Evolutionary conservation across 345 rosid genomes (phyloP), one percentile per base, ranked within the genome.

Genomic region (Linum trigynum): DNA sequence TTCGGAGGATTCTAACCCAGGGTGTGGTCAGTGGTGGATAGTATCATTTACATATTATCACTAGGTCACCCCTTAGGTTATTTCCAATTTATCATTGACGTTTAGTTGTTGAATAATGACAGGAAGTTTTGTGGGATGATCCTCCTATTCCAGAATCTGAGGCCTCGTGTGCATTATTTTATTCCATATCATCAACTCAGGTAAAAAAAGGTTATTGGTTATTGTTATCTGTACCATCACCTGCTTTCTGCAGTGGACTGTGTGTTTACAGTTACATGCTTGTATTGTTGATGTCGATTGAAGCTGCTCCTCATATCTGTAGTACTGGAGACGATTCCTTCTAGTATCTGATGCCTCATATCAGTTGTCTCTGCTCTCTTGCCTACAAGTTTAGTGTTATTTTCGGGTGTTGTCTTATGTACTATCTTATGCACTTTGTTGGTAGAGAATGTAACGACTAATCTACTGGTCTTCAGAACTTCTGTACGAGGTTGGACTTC

Each of bases 171-270:
- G 96, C 99, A 55, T 75, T 94, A 66, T 94, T 94, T 86, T 94
- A 88, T 77, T 94, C 99, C 6, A 94, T 90, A 79, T 94, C 99
- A 39, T 90, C 97, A 65, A 90, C 97, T 70, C 97, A 94, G 85
- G 97, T 88, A 39, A 70, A 66, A 48, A 23, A 40, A 16, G 42
- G 41, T 38, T 57, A 57, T 15, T 63, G 51, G 1, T 32, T 12
- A 7, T 17, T 17, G 23, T 57, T 8, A 10, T 57, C 60, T 57
- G 35, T 16, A 17, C 60, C 60, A 11, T 57, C 12, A 9, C 51
- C 10, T 45, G 10, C 51, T 45, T 45, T 45, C 51, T 45, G 12
- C 3, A 8, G 51, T 45, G 11, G 8, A 0, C 32, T 23, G 51
- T 45, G 12, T 45, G 10, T 45, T 45, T 45, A 2, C 10, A 2